phyloP scores from a whole-genome alignment of 1,284 basidiomycete genomes.

The Quambalaria eucalypti region DNA sequence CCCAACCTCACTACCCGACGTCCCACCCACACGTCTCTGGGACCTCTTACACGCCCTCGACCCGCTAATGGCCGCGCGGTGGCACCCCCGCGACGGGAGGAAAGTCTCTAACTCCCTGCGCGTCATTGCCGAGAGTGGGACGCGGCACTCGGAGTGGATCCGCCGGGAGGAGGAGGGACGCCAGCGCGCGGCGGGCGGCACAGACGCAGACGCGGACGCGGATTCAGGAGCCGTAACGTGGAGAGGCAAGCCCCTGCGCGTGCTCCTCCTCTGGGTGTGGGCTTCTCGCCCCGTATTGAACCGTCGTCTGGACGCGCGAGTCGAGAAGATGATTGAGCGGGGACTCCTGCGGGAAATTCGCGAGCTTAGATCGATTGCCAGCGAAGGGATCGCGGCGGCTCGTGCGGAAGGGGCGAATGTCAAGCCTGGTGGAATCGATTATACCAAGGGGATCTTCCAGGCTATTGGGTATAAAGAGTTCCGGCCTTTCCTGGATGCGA shows the following conservation, averaged over 20 bases:
- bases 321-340: slow-evolving; percentile 82
- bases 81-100: slow-evolving; percentile 91
- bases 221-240: slow-evolving; percentile 6
- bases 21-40: slow-evolving; percentile 52
- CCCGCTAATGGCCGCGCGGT: slow-evolving; percentile 64
- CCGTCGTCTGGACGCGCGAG: slow-evolving; percentile 64
- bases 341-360: slow-evolving; percentile 77
- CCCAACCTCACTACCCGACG: slow-evolving; percentile 39
- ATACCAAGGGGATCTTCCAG: slow-evolving; percentile 80
- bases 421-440: slow-evolving; percentile 43
- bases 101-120: slow-evolving; percentile 75
- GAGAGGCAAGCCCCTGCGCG: slow-evolving; percentile 51
- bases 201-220: slow-evolving; percentile 3
- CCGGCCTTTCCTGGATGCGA: slow-evolving; percentile 56
- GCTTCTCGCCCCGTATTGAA: slow-evolving; percentile 62
- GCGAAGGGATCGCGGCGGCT: slow-evolving; percentile 21
- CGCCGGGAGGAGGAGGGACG: slow-evolving; percentile 52
- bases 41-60: slow-evolving; percentile 65
- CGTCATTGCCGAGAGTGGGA: slow-evolving; percentile 67
- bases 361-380: slow-evolving; percentile 50
- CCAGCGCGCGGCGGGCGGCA: slow-evolving; percentile 53
- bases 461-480: slow-evolving; percentile 94
- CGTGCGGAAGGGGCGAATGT: no score
- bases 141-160: slow-evolving; percentile 62
- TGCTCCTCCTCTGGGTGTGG: slow-evolving; percentile 85